Conservation (phyloP, 495 filamentous ascomycete species). For the Aspergillus nidulans region DNA sequence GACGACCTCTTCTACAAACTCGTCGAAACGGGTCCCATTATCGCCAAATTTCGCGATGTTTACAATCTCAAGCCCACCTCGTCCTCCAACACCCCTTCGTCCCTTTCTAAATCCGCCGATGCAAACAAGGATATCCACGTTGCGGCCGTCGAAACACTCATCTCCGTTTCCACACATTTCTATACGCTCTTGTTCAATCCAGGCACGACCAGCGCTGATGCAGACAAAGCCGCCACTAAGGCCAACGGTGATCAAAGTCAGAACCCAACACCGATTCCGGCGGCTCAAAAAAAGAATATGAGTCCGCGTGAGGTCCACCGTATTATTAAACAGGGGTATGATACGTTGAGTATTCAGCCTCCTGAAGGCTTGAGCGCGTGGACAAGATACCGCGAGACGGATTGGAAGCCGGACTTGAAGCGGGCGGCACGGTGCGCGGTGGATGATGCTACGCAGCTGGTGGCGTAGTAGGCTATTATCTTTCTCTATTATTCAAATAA, state of each 20-base stretch:
- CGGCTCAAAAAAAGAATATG: constrained; percentile 54
- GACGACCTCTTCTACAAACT: constrained; percentile 98
- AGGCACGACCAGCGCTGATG: constrained; percentile 29
- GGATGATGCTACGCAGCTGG: constrained; percentile 43
- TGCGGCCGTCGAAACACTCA: constrained; percentile 72
- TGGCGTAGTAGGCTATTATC: constrained; percentile 22
- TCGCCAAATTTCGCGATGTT: constrained; percentile 76
- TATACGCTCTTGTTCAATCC: constrained; percentile 70
- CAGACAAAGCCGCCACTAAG: constrained; percentile 20
- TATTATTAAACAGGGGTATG: constrained; percentile 94
- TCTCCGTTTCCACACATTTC: constrained; percentile 83
- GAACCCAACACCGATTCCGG: constrained; percentile 26
- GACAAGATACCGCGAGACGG: constrained; percentile 65
- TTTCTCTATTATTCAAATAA: not conserved
- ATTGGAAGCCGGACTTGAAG: constrained; percentile 70
- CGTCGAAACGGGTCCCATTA: constrained; percentile 81
- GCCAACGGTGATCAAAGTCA: constrained; percentile 18
- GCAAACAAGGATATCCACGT: constrained; percentile 25
- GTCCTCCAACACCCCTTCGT: constrained; percentile 12
- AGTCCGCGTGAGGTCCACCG: constrained; percentile 80
- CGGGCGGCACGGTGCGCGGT: constrained; percentile 73
- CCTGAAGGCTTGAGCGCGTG: constrained; percentile 79
- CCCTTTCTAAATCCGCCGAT: constrained; percentile 13
- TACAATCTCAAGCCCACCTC: constrained; percentile 43
- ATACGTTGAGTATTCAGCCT: constrained; percentile 81